Evolutionary conservation across 225 moss, liverwort and hornwort genomes (phyloP).

Genomic region (Sphagnum tenellum): DNA sequence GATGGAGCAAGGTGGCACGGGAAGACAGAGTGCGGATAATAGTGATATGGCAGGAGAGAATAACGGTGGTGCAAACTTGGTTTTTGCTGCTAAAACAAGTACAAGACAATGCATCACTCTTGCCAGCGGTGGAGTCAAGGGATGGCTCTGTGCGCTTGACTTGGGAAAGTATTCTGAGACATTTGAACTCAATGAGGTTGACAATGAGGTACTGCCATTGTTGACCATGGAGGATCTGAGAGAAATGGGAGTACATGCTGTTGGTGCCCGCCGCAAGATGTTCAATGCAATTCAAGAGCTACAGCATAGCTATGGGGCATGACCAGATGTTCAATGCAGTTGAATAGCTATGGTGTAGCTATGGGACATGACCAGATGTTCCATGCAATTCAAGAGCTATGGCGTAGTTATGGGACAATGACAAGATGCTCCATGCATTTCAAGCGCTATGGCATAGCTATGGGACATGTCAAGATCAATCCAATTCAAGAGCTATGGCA

Average conservation of each 20-base stretch:
- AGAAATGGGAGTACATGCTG: conserved; percentile 85
- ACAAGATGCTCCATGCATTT: no score
- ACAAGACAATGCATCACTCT: conserved; percentile 25
- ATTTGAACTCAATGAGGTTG: conserved; percentile 87
- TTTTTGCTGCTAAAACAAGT: conserved; percentile 12
- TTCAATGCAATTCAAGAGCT: conserved; percentile 68
- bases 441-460: no score
- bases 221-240: conserved; percentile 92
- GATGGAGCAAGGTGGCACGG: conserved; percentile 8
- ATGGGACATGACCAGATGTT: no score
- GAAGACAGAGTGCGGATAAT: conserved; percentile 10
- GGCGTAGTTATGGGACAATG: no score
- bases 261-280: conserved; percentile 90
- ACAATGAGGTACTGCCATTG: conserved; percentile 70
- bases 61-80: conserved; percentile 4
- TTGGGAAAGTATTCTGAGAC: conserved; percentile 68
- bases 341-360: conserved; percentile 31
- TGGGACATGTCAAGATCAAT: no score
- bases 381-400: no score
- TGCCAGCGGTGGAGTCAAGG: conserved; percentile 36
- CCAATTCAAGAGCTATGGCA: no score
- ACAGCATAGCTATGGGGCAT: conserved; percentile 17
- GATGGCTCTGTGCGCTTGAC: conserved; percentile 72
- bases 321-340: conserved; percentile 73
- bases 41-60: conserved; percentile 11